These are phyloP conservation scores for Monilinia fructicola DNA, from an alignment of 2,329 filamentous ascomycete genomes.

Conservation along the genomic window DNA sequence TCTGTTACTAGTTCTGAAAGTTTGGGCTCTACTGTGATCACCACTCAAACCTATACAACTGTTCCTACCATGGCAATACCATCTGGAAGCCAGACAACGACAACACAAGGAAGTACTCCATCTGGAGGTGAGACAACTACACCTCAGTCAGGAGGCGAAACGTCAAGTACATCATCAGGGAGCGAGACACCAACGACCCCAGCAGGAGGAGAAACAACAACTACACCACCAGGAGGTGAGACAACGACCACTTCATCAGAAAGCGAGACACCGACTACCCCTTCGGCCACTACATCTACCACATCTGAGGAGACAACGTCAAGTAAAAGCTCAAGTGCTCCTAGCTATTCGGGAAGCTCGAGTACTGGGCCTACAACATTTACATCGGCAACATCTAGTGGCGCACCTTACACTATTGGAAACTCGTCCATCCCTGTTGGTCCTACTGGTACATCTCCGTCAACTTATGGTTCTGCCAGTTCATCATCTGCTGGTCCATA, in stretches of 20 bases:
- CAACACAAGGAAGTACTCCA: background rate
- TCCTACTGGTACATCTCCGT: conserved; percentile 1
- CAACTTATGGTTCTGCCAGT: background rate
- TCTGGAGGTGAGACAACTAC: background rate
- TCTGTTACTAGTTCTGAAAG: background rate
- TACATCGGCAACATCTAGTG: background rate
- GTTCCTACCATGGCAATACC: conserved; percentile 6
- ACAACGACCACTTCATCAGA: background rate
- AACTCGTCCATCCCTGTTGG: background rate
- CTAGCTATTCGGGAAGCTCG: background rate
- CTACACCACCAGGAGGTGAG: background rate
- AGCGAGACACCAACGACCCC: background rate
- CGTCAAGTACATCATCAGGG: background rate
- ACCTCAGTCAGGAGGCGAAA: background rate
- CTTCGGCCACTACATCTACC: background rate
- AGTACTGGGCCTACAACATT: background rate
- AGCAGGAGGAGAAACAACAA: background rate
- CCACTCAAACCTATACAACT: conserved; percentile 6
- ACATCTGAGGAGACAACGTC: background rate
- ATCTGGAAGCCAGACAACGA: background rate
- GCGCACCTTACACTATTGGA: background rate
- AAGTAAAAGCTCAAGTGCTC: conserved; percentile 10
- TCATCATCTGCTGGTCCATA: conserved; percentile 9
- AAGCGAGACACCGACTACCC: background rate
- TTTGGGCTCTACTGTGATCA: background rate